Evolutionary conservation across 345 rosid genomes (phyloP).

Genomic region (Ceriops decandra): DNA sequence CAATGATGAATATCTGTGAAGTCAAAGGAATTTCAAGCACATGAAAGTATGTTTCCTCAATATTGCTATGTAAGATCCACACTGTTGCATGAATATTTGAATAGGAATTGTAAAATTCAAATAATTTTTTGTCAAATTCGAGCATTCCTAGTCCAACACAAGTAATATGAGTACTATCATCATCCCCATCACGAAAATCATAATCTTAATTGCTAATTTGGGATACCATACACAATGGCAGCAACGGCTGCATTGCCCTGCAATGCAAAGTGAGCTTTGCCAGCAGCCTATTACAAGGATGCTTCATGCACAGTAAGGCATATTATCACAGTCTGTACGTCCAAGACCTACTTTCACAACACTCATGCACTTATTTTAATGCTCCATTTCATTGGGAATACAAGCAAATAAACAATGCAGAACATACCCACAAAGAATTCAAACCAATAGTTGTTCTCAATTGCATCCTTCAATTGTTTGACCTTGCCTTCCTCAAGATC

Average conservation of each 20-base stretch:
- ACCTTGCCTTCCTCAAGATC: constrained; percentile 65
- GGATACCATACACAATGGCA: not conserved
- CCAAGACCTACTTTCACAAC: too few species aligned
- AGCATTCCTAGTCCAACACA: too few species aligned
- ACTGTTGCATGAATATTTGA: too few species aligned
- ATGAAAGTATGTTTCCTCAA: too few species aligned
- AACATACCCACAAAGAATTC: constrained; percentile 95
- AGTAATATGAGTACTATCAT: not conserved
- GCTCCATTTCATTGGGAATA: not conserved
- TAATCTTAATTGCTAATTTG: not conserved
- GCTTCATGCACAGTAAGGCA: too few species aligned
- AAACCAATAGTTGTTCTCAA: constrained; percentile 87
- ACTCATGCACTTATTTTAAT: not conserved
- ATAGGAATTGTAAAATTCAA: too few species aligned
- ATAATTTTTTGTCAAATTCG: too few species aligned
- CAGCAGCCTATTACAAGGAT: too few species aligned
- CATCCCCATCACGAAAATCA: not conserved
- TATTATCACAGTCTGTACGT: too few species aligned
- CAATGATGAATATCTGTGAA: too few species aligned
- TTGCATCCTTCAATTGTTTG: constrained; percentile 80
- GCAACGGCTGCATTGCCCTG: not conserved
- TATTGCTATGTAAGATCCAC: too few species aligned
- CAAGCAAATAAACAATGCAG: constrained; percentile 2
- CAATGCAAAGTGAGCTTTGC: not conserved
- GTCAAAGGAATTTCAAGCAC: too few species aligned